phyloP scores from a whole-genome alignment of 345 rosid species.

The Rubroshorea leprosula region DNA sequence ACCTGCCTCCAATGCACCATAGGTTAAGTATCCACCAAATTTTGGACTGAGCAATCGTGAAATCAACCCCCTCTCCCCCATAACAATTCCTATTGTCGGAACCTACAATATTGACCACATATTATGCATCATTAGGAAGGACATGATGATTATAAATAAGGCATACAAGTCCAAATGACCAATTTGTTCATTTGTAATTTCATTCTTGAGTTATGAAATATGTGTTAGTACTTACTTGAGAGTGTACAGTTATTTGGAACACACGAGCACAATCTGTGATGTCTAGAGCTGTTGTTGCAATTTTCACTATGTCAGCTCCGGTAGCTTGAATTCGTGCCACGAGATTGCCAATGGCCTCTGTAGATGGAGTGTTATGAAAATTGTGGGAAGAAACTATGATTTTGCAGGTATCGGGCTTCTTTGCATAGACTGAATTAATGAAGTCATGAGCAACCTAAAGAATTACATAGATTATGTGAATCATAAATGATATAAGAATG shows the following conservation, averaged over 20 bases:
- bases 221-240: slow-evolving; percentile 20
- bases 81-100: slow-evolving; percentile 47
- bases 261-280: slow-evolving; percentile 36
- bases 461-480: not conserved
- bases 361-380: slow-evolving; percentile 38
- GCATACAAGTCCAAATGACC: too few relatives aligned
- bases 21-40: slow-evolving; percentile 50
- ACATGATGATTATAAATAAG: not conserved
- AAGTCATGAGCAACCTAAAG: slow-evolving; percentile 41
- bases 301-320: slow-evolving; percentile 38
- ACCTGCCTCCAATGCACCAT: slow-evolving; percentile 44
- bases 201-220: not conserved
- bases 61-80: slow-evolving; percentile 55
- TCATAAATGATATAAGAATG: too few relatives aligned
- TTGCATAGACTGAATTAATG: slow-evolving; percentile 28
- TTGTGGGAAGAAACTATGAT: slow-evolving; percentile 43
- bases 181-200: too few relatives aligned
- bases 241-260: slow-evolving; percentile 33
- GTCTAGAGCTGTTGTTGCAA: slow-evolving; percentile 36
- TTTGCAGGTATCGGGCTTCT: slow-evolving; percentile 35
- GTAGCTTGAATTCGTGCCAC: slow-evolving; percentile 35
- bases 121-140: not conserved
- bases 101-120: slow-evolving; percentile 23
- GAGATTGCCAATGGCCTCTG: slow-evolving; percentile 34
- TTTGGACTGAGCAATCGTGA: slow-evolving; percentile 49